Evolutionary conservation across 768 basidiomycete species (phyloP), one percentile per base, ranked within the genome.

Genomic region (Ramaria rubella): DNA sequence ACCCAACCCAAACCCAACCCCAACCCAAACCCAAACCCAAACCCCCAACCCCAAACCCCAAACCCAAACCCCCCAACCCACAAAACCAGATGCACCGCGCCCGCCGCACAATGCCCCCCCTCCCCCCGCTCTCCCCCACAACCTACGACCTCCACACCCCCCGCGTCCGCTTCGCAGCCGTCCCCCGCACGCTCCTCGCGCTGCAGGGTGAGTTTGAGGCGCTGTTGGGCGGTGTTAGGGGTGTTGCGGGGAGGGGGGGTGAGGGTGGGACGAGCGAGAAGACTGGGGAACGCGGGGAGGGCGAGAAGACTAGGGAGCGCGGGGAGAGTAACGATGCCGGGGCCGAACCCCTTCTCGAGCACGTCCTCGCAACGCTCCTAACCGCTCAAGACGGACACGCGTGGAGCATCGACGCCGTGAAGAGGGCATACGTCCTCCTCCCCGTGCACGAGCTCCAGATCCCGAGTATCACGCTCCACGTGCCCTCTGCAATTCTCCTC

Each of bases 381-480:
- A 23, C 14, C 15, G 24, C 45, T 14, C n/a, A n/a, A n/a, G n/a
- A n/a, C n/a, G n/a, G n/a, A n/a, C n/a, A n/a, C n/a, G n/a, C n/a
- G n/a, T n/a, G n/a, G n/a, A n/a, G n/a, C n/a, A n/a, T n/a, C n/a
- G n/a, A n/a, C n/a, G n/a, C n/a, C n/a, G n/a, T n/a, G n/a, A n/a
- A n/a, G n/a, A n/a, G n/a, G n/a, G n/a, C n/a, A n/a, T n/a, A n/a
- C n/a, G n/a, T n/a, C n/a, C 67, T 75, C 11, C 62, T 82, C 17
- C 81, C 81, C 1, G 72, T 82, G 4, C 81, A 83, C 60, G 80
- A 81, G 59, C 67, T 83, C 29, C 81, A 83, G 59, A 64, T 78
- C 7, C 56, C 66, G 5, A 79, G 81, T 58, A 76, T 83, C 52
- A 63, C 67, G 53, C 72, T 75, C 49, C 81, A 81, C 58, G 81